phyloP scores from a whole-genome alignment of 495 filamentous ascomycete species.

The Xylaria venustula region DNA sequence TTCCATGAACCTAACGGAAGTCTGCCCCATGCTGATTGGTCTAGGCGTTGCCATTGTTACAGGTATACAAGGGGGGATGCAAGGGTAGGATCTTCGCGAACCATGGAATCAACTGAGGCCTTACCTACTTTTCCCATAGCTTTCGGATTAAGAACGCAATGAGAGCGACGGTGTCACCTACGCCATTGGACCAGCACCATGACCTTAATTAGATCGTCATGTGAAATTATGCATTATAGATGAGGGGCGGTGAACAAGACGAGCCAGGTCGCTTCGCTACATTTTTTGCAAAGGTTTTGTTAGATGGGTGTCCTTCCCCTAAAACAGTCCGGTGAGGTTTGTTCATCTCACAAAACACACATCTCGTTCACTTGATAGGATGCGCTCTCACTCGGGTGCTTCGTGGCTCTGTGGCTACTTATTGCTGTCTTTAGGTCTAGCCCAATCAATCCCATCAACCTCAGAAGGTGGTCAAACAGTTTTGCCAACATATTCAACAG shows the following conservation, averaged over 20 bases:
- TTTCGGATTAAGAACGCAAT: not conserved
- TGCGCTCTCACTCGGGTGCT: slow-evolving; percentile 18
- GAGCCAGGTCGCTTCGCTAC: not conserved
- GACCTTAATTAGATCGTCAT: not conserved
- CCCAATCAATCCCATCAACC: slow-evolving; percentile 28
- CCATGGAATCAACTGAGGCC: not conserved
- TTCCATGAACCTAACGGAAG: not conserved
- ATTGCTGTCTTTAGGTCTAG: slow-evolving; percentile 21
- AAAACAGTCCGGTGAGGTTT: not conserved
- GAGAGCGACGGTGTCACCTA: not conserved
- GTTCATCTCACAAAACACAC: not conserved
- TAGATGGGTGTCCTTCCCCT: not conserved
- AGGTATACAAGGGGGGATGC: not conserved
- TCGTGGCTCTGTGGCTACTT: slow-evolving; percentile 22
- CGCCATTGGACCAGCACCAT: not conserved
- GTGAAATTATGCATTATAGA: slow-evolving; percentile 14
- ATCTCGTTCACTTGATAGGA: slow-evolving; percentile 23
- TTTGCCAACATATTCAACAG: slow-evolving; percentile 15
- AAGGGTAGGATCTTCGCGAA: not conserved
- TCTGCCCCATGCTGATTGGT: not conserved
- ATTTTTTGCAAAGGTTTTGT: not conserved
- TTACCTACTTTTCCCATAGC: not conserved
- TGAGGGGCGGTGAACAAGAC: not conserved
- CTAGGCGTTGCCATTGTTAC: not conserved
- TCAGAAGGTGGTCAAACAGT: slow-evolving; percentile 16